These are phyloP conservation scores for Syzygium oleosum DNA, from an alignment of 345 rosid genomes.

Conservation along the genomic window DNA sequence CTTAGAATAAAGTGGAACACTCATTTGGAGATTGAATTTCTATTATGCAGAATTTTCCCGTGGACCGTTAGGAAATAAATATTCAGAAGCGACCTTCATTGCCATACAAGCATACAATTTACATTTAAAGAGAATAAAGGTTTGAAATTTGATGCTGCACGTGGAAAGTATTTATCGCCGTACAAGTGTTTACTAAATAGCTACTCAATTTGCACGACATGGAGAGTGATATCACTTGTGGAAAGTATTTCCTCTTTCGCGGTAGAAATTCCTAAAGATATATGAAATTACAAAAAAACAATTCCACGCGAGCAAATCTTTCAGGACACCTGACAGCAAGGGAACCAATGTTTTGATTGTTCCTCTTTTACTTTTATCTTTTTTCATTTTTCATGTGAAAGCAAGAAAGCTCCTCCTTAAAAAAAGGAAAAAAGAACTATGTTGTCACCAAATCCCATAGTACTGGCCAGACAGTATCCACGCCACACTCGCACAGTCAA, in stretches of 20 bases:
- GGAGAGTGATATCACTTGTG: neutral
- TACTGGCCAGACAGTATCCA: neutral
- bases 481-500: neutral
- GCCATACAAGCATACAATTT: neutral
- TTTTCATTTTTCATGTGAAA: neutral
- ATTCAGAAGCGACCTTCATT: neutral
- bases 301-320: neutral
- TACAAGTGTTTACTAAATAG: neutral
- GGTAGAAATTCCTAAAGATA: neutral
- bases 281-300: neutral
- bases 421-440: too few relatives aligned
- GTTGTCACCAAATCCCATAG: neutral
- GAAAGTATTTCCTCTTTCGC: neutral
- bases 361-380: neutral
- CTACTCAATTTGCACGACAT: neutral
- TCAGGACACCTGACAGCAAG: neutral
- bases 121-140: neutral
- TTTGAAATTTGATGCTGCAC: neutral
- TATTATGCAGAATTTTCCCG: neutral
- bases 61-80: neutral
- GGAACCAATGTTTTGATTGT: neutral
- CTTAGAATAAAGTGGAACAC: neutral
- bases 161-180: neutral
- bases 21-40: neutral
- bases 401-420: neutral